phyloP scores from a whole-genome alignment of 208 protist genomes.

The Acanthamoeba culbertsoni region DNA sequence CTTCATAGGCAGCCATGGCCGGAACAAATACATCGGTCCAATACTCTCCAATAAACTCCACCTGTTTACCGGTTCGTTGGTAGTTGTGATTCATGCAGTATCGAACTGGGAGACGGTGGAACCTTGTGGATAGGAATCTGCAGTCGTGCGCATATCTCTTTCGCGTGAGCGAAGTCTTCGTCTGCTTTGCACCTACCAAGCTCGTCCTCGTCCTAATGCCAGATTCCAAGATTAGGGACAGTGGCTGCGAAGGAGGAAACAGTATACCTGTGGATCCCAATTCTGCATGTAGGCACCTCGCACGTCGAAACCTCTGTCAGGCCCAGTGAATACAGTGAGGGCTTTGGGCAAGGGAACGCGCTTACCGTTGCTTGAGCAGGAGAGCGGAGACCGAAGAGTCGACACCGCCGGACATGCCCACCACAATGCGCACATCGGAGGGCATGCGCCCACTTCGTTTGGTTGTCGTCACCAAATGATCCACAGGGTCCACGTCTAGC shows the following conservation, averaged over 20 bases:
- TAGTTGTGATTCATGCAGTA: neutral
- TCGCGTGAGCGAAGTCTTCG: conserved; percentile 49
- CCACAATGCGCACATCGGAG: neutral
- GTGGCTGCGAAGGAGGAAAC: no score
- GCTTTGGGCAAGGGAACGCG: no score
- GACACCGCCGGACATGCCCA: neutral
- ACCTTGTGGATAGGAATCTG: neutral
- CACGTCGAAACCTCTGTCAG: conserved; percentile 26
- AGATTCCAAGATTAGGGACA: neutral
- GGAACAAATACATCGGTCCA: conserved; percentile 83
- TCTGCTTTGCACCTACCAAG: conserved; percentile 59
- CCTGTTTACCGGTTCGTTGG: neutral
- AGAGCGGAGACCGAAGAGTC: conserved; percentile 2
- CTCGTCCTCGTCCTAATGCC: conserved; percentile 71
- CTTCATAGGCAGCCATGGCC: conserved; percentile 73
- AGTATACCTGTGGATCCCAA: conserved; percentile 9
- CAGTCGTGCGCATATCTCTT: conserved; percentile 59
- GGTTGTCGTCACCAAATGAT: no score
- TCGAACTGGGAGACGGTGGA: neutral
- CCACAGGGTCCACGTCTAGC: no score
- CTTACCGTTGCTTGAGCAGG: neutral
- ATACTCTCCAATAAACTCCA: conserved; percentile 83
- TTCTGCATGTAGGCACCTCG: conserved; percentile 7
- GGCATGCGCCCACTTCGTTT: no score
- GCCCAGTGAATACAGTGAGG: no score